Percentiles rank a stretch among this genome's conserved stretches.
Conservation (phyloP, 2,329 filamentous ascomycete species). For the Blumeria graminis region DNA sequence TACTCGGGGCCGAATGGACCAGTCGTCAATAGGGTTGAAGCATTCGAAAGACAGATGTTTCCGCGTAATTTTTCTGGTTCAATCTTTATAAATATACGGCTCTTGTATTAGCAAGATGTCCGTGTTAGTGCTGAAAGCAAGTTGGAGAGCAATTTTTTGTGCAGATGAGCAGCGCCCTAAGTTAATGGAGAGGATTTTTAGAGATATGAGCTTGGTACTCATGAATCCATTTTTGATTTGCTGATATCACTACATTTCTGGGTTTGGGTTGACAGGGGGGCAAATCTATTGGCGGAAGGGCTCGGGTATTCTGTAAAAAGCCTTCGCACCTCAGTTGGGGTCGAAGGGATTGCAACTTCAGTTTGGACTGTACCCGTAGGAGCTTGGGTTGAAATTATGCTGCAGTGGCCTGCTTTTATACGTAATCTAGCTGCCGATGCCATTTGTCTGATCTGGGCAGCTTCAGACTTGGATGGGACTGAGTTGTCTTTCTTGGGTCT, state of each 20-base stretch:
- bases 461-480: not conserved
- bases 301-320: not conserved
- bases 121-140: not conserved
- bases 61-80: not conserved
- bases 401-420: not conserved
- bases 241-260: not conserved
- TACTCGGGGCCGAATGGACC: not conserved
- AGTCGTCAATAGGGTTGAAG: not conserved
- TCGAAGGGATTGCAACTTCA: not conserved
- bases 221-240: not conserved
- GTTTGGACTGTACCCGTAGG: not conserved
- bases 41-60: not conserved
- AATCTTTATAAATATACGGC: not conserved
- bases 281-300: not conserved
- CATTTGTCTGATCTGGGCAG: not conserved
- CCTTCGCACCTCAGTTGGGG: not conserved
- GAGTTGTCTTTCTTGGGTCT: not conserved
- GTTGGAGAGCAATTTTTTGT: not conserved
- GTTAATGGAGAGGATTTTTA: not conserved
- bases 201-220: not conserved
- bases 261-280: not conserved
- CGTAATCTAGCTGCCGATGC: not conserved
- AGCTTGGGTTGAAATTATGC: not conserved
- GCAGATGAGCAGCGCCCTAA: not conserved
- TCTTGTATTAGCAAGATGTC: not conserved